Evolutionary conservation across 371 early-diverging fungal genomes (phyloP), one percentile per base, ranked within the genome.

Genomic region (Circinella umbellata): DNA sequence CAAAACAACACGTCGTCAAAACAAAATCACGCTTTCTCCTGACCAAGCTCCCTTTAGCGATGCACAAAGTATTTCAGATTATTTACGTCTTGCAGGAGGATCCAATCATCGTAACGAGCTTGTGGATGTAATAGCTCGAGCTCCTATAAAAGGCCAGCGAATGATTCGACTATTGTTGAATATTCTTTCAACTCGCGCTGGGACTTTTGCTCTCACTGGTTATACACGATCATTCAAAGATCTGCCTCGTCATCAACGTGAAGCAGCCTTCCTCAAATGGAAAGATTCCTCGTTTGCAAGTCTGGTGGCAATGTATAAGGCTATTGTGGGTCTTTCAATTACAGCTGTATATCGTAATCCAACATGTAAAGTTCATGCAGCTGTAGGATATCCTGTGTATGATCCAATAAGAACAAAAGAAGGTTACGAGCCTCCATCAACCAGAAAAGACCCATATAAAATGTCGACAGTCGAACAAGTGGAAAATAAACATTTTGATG

Each of bases 401-500:
- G 48, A 63, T 39, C 57, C 57, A 35, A 15, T 42, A 6, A 37
- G 48, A n/a, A 63, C 63, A 39, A 15, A 10, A 48, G 39, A 8
- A 15, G 63, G 47, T 6, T 63, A 63, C 10, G 15, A 15, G 2
- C 48, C 63, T 27, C 63, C 48, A 0, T 15, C 10, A 10, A 27
- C 46, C 13, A 11, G 10, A 18, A 57, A 57, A 34, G 57, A 57
- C 27, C 57, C n/a, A 27, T 34, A 34, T 34, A 57, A 0, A 8
- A 63, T 63, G 63, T 27, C 20, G 11, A 63, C 63, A 4, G 27
- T 27, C 15, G 46, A 46, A 4, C 39, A 63, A 11, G 63, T 49
- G 4, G 15, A 47, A 4, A 63, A 48, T 27, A 48, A 38, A 8
- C 51, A 48, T 38, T 78, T 71, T 57, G 92, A 93, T 73, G 91